Percentiles rank a stretch among this genome's conserved stretches.
Conservation (phyloP, 768 basidiomycete species). For the Tylopilus rubrobrunneus region DNA sequence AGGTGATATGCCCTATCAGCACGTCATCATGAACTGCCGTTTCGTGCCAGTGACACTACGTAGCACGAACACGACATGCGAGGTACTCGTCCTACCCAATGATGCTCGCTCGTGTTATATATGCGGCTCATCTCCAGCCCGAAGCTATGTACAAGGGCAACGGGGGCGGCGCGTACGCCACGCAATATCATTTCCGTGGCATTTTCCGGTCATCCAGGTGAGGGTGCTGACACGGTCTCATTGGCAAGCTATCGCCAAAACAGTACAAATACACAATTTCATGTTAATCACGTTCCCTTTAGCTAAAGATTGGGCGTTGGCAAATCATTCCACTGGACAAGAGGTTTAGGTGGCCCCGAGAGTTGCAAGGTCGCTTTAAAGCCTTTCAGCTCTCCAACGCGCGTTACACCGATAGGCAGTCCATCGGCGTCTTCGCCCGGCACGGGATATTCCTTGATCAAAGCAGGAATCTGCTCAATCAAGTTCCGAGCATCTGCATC, state of each 20-base stretch:
- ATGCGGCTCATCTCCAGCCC: no score
- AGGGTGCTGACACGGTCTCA: no score
- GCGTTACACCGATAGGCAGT: constrained; percentile 46
- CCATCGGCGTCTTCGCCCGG: constrained; percentile 48
- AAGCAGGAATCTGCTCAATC: constrained; percentile 49
- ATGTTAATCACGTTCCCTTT: not conserved
- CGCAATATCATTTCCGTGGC: no score
- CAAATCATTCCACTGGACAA: constrained; percentile 74
- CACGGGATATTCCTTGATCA: constrained; percentile 56
- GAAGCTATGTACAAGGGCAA: no score
- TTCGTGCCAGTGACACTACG: no score
- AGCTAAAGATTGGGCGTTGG: constrained; percentile 53
- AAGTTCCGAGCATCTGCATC: constrained; percentile 43
- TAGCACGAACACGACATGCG: no score
- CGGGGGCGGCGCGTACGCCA: no score
- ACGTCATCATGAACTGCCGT: no score
- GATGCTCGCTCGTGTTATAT: no score
- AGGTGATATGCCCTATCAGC: no score
- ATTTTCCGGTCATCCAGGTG: no score
- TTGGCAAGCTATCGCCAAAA: not conserved
- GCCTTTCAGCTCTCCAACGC: constrained; percentile 58
- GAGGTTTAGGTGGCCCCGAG: constrained; percentile 57
- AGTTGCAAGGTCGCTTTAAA: constrained; percentile 61
- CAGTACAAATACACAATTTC: not conserved
- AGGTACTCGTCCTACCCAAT: no score